A percentile compares a stretch with the other conserved stretches of the same genome.
These are phyloP conservation scores for Tubosaeta brunneosetosa DNA, from an alignment of 768 basidiomycete genomes.

Conservation along the genomic window DNA sequence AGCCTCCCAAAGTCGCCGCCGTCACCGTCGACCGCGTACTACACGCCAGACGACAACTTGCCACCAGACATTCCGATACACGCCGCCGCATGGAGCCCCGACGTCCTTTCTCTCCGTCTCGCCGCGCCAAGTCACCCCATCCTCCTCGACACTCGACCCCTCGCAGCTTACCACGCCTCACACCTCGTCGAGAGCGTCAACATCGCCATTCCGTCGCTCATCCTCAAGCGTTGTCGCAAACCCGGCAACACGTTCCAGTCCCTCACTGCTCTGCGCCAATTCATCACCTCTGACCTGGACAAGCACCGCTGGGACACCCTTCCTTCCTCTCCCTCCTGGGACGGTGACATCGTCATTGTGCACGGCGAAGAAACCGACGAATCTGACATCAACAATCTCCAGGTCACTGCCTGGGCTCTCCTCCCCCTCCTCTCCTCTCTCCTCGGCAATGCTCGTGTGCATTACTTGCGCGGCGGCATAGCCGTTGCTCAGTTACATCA, in stretches of 20 bases:
- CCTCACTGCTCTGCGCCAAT: conserved; percentile 69
- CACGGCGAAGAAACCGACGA: conserved; percentile 77
- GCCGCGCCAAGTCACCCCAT: conserved; percentile 51
- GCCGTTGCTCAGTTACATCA: conserved; percentile 56
- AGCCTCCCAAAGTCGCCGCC: conserved; percentile 44
- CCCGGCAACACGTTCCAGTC: conserved; percentile 62
- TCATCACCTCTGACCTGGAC: conserved; percentile 74
- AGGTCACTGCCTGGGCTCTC: conserved; percentile 65
- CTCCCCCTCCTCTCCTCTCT: conserved; percentile 60
- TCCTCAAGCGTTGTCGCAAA: conserved; percentile 79
- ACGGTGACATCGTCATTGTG: conserved; percentile 64
- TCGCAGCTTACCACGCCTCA: conserved; percentile 56
- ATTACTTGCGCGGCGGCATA: conserved; percentile 73
- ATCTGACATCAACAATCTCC: conserved; percentile 52
- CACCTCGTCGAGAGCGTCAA: conserved; percentile 73
- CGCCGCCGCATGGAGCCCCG: conserved; percentile 37
- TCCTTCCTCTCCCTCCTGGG: conserved; percentile 55
- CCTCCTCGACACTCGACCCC: conserved; percentile 78
- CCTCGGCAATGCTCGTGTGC: conserved; percentile 48
- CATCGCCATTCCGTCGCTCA: conserved; percentile 84
- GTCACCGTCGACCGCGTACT: conserved; percentile 45
- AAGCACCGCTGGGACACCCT: conserved; percentile 63
- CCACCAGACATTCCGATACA: conserved; percentile 15
- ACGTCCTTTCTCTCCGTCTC: conserved; percentile 46
- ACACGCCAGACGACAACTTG: conserved; percentile 43